Conservation (phyloP, 805 yeast genomes). For the Suhomyces canberraensis region DNA sequence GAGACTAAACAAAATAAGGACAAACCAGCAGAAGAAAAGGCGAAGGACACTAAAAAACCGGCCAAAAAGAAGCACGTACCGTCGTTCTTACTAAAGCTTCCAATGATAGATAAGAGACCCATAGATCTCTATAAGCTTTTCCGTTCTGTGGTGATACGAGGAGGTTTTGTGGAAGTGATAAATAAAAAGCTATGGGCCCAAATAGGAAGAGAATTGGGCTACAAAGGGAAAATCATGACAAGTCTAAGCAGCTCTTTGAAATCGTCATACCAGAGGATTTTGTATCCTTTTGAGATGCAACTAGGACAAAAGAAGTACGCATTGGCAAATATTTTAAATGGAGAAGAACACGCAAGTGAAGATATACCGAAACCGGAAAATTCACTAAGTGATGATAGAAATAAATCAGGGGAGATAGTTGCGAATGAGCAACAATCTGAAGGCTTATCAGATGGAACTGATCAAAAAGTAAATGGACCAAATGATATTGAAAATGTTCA, state of each 20-base stretch:
- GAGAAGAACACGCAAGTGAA: background rate
- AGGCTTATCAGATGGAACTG: background rate
- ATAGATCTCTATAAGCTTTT: constrained; percentile 61
- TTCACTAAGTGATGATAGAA: background rate
- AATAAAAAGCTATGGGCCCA: constrained; percentile 75
- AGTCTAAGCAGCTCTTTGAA: constrained; percentile 67
- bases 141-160: constrained; percentile 56
- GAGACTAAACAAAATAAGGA: too few relatives aligned
- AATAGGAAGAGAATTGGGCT: constrained; percentile 77
- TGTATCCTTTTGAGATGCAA: constrained; percentile 30
- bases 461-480: background rate
- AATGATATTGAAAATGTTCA: too few relatives aligned
- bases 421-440: background rate
- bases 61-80: constrained; percentile 11
- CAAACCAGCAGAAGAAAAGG: too few relatives aligned
- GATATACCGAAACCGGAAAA: background rate
- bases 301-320: constrained; percentile 10
- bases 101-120: constrained; percentile 63
- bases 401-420: too few relatives aligned
- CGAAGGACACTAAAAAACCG: too few relatives aligned
- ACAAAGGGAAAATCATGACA: constrained; percentile 67
- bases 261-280: constrained; percentile 49
- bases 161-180: constrained; percentile 67
- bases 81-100: constrained; percentile 44
- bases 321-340: background rate